These are phyloP conservation scores for Kwoniella botswanensis DNA, from an alignment of 768 basidiomycete species.

Conservation along the genomic window DNA sequence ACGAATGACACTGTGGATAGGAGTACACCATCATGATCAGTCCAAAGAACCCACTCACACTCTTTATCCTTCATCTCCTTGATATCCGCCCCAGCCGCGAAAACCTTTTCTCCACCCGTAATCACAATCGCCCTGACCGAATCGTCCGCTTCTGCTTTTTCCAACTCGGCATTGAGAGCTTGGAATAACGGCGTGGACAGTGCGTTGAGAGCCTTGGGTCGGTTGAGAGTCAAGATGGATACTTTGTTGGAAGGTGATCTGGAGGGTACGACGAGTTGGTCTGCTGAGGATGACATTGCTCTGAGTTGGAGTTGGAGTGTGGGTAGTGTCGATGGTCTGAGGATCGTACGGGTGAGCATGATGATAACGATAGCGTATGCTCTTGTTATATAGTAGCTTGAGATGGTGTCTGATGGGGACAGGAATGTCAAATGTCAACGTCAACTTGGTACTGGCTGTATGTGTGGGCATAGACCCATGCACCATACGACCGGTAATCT, in stretches of 20 bases:
- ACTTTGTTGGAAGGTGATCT: slow-evolving; percentile 45
- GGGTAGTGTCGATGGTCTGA: background rate
- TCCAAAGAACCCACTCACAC: slow-evolving; percentile 63
- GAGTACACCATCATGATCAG: background rate
- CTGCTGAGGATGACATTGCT: slow-evolving; percentile 48
- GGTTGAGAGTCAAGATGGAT: slow-evolving; percentile 48
- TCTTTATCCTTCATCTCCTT: slow-evolving; percentile 98
- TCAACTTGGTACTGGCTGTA: background rate
- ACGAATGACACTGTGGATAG: too few species aligned
- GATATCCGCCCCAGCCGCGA: slow-evolving; percentile 97
- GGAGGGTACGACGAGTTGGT: slow-evolving; percentile 48
- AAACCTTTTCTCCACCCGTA: slow-evolving; percentile 89
- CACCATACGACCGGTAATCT: background rate
- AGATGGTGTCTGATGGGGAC: background rate
- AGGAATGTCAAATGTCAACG: too few species aligned
- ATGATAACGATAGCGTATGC: background rate
- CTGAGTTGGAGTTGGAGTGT: slow-evolving; percentile 26
- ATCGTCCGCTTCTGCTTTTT: slow-evolving; percentile 72
- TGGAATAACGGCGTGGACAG: slow-evolving; percentile 77
- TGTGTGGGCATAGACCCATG: background rate
- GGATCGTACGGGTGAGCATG: slow-evolving; percentile 34
- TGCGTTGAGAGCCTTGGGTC: slow-evolving; percentile 67
- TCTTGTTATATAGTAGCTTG: too few species aligned
- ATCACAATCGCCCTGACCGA: slow-evolving; percentile 82
- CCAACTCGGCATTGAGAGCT: slow-evolving; percentile 79